Base-by-base conservation (phyloP, 192 early-diverging fungal genomes). In the Powellomyces hirtus region DNA sequence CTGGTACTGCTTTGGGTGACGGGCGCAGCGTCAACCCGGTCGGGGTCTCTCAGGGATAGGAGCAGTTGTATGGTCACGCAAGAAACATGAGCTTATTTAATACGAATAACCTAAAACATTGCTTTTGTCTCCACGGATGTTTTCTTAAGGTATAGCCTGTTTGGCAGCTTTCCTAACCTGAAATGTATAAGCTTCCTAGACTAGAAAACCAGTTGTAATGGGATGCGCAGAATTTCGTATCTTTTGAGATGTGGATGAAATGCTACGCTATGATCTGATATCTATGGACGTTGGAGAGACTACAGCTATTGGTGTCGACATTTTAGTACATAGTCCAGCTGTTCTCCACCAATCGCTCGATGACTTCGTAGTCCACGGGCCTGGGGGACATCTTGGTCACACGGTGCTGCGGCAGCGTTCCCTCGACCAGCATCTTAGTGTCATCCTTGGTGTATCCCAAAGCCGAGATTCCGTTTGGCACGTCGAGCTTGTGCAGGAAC, bases 361-460 rank as follows among this genome's bases (percentile, higher is more conserved):
- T 64, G 13, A 84, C 84, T 62, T 92, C 89, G 26, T 75, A 75
- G 30, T 81, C 89, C 8, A 84, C 78, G 45, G 76, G 73, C 24
- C 79, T 36, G 20, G 94, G 94, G n/a, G 94, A 89, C 70, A 96
- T 77, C 73, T 94, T 94, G 61, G 91, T 91, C 20, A 96, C 94
- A 50, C 94, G 89, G 73, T 96, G 64, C 77, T 96, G 94, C 5
- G 94, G 94, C 69, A 96, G 64, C 11, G 92, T 93, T 35, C 92
- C 92, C 59, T 91, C 84, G 22, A 96, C 91, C 64, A 96, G 71
- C 10, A 79, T 83, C 16, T 77, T 80, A 36, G 93, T 89, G 67
- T 92, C 84, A 0, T 81, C 75, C 40, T 81, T 82, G 40, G 81
- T 74, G 64, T 88, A 94, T 0, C 94, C 94, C 60, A 96, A 66